Conservation (phyloP, 805 yeast species). For the Ogataea salicorniae region DNA sequence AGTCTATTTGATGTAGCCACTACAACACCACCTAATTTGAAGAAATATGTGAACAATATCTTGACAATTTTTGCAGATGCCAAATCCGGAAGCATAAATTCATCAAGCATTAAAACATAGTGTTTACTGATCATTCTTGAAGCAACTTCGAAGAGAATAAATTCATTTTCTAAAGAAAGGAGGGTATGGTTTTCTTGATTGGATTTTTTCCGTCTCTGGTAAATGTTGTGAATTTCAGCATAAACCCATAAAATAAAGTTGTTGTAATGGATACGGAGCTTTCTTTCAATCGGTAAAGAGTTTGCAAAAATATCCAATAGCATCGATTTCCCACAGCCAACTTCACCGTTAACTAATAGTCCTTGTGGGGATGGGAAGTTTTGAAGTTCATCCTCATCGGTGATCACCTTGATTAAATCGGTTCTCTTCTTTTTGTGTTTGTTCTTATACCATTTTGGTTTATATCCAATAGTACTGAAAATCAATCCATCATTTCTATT, state of each 20-base stretch:
- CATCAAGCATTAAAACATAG: constrained; percentile 62
- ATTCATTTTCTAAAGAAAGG: constrained; percentile 51
- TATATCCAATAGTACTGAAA: constrained; percentile 25
- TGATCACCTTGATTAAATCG: constrained; percentile 44
- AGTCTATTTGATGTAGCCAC: constrained; percentile 70
- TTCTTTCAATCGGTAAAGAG: constrained; percentile 56
- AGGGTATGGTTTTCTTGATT: constrained; percentile 30
- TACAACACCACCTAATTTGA: constrained; percentile 68
- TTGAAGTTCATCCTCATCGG: constrained; percentile 56
- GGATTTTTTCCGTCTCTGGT: constrained; percentile 35
- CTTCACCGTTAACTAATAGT: constrained; percentile 56
- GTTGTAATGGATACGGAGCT: constrained; percentile 67
- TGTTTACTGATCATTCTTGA: constrained; percentile 53
- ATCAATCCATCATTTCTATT: constrained; percentile 16
- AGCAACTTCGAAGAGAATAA: constrained; percentile 61
- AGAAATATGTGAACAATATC: constrained; percentile 60
- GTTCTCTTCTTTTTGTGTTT: constrained; percentile 14
- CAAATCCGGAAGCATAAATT: constrained; percentile 72
- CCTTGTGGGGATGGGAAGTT: constrained; percentile 61
- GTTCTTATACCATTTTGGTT: constrained; percentile 27
- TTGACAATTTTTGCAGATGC: constrained; percentile 68
- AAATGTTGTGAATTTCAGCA: constrained; percentile 52
- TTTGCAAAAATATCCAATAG: constrained; percentile 67
- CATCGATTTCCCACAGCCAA: constrained; percentile 74
- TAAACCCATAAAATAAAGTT: constrained; percentile 67